phyloP scores from a whole-genome alignment of 257 asterid genomes.

The Solanum lignicaule region DNA sequence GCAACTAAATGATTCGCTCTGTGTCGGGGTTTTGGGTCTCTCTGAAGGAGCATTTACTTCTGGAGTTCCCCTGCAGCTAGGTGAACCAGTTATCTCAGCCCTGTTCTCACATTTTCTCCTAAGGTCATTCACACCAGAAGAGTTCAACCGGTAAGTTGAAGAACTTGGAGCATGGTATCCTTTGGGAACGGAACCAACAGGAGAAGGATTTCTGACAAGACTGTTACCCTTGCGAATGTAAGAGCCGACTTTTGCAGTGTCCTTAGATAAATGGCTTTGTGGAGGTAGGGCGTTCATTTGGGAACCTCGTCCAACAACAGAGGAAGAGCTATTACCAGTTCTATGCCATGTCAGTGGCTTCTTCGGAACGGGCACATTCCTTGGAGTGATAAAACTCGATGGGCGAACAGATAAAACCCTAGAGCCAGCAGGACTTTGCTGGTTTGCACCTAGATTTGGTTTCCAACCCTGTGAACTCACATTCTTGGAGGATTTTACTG shows the following conservation, averaged over 20 bases:
- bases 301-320: constrained; percentile 24
- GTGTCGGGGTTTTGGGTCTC: constrained; percentile 24
- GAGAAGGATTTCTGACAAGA: constrained; percentile 59
- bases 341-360: constrained; percentile 86
- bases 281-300: constrained; percentile 22
- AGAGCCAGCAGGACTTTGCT: constrained; percentile 19
- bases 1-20: constrained; percentile 19
- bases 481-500: constrained; percentile 20
- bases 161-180: constrained; percentile 32
- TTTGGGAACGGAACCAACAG: constrained; percentile 23
- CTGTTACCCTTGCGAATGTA: constrained; percentile 81
- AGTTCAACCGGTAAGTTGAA: constrained; percentile 22
- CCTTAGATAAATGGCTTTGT: constrained; percentile 22
- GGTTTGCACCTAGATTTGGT: constrained; percentile 30
- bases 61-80: constrained; percentile 11
- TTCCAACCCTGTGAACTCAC: constrained; percentile 19
- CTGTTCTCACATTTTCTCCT: constrained; percentile 22
- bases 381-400: constrained; percentile 22
- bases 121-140: constrained; percentile 20
- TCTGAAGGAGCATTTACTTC: constrained; percentile 21
- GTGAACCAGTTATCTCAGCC: constrained; percentile 14
- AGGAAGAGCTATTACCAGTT: constrained; percentile 21
- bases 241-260: constrained; percentile 19
- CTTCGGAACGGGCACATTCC: constrained; percentile 20
- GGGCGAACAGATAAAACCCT: constrained; percentile 27